Conservation (phyloP, 164 flowering plant genomes). For the Kingdonia uniflora region DNA sequence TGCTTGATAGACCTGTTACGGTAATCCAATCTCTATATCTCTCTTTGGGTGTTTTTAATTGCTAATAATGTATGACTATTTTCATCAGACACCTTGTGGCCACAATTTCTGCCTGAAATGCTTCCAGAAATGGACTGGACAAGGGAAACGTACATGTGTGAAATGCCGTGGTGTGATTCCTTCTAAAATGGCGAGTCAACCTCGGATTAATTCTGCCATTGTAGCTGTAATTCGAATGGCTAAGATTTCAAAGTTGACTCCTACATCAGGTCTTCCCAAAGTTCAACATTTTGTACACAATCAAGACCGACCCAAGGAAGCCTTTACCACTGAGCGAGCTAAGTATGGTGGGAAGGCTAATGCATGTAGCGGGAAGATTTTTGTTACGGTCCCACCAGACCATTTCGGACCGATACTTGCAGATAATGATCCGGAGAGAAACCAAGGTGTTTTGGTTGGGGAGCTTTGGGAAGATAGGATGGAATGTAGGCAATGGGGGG, state of each 20-base stretch:
- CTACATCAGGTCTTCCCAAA: too few relatives aligned
- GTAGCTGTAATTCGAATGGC: slow-evolving; percentile 67
- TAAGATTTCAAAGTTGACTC: slow-evolving; percentile 17
- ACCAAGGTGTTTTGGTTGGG: too few relatives aligned
- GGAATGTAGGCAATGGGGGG: too few relatives aligned
- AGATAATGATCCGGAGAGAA: too few relatives aligned
- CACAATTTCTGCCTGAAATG: slow-evolving; percentile 89
- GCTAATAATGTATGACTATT: background rate
- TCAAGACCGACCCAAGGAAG: too few relatives aligned
- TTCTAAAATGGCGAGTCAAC: slow-evolving; percentile 43
- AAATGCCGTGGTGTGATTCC: slow-evolving; percentile 60
- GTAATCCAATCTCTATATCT: slow-evolving; percentile 20
- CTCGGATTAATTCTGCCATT: slow-evolving; percentile 63
- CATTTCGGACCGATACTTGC: too few relatives aligned
- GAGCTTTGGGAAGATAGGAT: too few relatives aligned
- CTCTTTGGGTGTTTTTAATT: background rate
- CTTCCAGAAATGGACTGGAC: slow-evolving; percentile 68
- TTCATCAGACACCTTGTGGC: slow-evolving; percentile 73
- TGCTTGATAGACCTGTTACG: slow-evolving; percentile 80
- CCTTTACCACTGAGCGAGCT: too few relatives aligned
- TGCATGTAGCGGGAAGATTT: too few relatives aligned
- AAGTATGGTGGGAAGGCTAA: too few relatives aligned
- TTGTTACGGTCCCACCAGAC: too few relatives aligned
- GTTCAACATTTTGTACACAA: too few relatives aligned
- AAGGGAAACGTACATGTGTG: slow-evolving; percentile 59